Conservation (phyloP, 345 rosid genomes). For the Eucalyptus curtisii region DNA sequence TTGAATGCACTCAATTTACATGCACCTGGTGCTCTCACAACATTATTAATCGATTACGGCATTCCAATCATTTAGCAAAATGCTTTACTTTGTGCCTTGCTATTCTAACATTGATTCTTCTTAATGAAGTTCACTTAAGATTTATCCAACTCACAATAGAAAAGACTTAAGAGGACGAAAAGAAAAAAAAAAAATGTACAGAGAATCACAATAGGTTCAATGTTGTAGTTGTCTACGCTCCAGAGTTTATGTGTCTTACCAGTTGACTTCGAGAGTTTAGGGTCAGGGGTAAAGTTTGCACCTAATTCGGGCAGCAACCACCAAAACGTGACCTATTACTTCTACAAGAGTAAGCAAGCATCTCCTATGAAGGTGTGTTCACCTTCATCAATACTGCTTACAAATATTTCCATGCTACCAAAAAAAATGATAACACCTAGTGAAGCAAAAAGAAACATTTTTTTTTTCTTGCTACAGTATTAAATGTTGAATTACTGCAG, state of each 20-base stretch:
- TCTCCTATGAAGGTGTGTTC: neutral
- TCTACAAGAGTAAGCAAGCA: neutral
- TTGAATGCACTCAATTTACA: neutral
- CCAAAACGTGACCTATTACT: neutral
- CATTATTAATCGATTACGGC: neutral
- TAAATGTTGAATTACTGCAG: neutral
- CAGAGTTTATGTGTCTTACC: neutral
- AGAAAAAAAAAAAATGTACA: neutral
- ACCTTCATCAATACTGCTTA: neutral
- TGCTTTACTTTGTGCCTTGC: neutral
- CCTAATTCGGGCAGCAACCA: neutral
- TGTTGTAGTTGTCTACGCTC: neutral
- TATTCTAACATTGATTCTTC: neutral
- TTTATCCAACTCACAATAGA: neutral
- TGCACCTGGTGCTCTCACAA: neutral
- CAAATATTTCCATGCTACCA: neutral
- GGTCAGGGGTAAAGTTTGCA: neutral
- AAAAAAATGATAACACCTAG: neutral
- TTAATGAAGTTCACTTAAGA: neutral
- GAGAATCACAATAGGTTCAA: neutral
- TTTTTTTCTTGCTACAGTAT: neutral
- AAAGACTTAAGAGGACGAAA: neutral
- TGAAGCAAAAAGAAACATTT: neutral
- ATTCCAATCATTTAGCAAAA: neutral
- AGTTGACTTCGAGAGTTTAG: neutral